Conservation (phyloP, 1,139 yeast species). For the Nakaseomyces kungkrabaensis region DNA sequence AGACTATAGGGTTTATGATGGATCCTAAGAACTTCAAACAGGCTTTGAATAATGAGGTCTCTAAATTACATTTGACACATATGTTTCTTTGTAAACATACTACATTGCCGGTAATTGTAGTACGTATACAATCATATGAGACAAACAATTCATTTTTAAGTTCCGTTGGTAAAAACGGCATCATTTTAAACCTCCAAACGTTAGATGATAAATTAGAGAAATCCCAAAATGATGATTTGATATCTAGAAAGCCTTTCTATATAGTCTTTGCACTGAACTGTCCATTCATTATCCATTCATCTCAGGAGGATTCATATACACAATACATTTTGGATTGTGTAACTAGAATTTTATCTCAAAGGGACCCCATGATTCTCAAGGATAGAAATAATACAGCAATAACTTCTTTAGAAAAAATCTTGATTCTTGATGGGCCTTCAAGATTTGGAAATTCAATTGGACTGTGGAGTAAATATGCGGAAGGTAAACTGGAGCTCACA, state of each 20-base stretch:
- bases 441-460: constrained; percentile 53
- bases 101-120: constrained; percentile 45
- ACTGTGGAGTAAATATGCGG: constrained; percentile 63
- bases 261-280: constrained; percentile 60
- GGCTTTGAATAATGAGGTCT: constrained; percentile 39
- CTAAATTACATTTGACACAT: constrained; percentile 45
- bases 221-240: constrained; percentile 31
- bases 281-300: constrained; percentile 54
- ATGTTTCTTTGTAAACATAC: constrained; percentile 64
- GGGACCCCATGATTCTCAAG: constrained; percentile 29
- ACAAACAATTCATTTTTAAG: constrained; percentile 18
- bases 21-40: constrained; percentile 36
- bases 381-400: constrained; percentile 38
- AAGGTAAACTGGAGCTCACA: constrained; percentile 48
- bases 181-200: constrained; percentile 5
- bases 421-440: constrained; percentile 48
- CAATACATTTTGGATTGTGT: constrained; percentile 51
- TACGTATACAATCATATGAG: constrained; percentile 64
- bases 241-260: constrained; percentile 52
- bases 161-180: constrained; percentile 2
- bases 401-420: constrained; percentile 32
- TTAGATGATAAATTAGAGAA: constrained; percentile 14
- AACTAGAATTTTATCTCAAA: constrained; percentile 39
- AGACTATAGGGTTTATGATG: neutral
- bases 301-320: constrained; percentile 39